Evolutionary conservation across 2,329 filamentous ascomycete species (phyloP).

Genomic region (Trichoderma asperellum): DNA sequence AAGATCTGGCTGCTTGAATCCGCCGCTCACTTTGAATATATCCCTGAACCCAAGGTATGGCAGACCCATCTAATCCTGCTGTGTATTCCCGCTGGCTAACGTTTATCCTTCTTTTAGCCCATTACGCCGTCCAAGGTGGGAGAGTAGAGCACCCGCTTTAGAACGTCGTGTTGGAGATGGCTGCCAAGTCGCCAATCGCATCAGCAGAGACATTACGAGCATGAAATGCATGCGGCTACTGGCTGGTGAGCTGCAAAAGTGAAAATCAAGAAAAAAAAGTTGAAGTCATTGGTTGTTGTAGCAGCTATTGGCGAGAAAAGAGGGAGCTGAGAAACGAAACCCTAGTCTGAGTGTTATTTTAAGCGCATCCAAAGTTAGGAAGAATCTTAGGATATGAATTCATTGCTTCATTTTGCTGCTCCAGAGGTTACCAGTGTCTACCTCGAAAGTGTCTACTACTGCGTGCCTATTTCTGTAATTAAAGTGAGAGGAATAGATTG

Average conservation of each 20-base stretch:
- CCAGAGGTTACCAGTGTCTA: background rate
- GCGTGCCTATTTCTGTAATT: too few relatives aligned
- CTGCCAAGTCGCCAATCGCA: conserved; percentile 33
- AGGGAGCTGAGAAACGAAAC: background rate
- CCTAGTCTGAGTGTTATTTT: background rate
- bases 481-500: too few relatives aligned
- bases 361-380: background rate
- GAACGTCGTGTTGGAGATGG: conserved; percentile 42
- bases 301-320: background rate
- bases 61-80: too few relatives aligned
- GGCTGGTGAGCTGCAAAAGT: conserved; percentile 3
- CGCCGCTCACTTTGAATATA: conserved; percentile 57
- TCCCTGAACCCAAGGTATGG: conserved; percentile 47
- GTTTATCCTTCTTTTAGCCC: conserved; percentile 39
- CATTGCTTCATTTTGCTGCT: background rate
- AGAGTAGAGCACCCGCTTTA: conserved; percentile 47
- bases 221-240: background rate
- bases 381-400: background rate
- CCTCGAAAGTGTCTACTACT: too few relatives aligned
- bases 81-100: background rate
- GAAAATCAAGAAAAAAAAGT: background rate
- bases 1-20: conserved; percentile 51
- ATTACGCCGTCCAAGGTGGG: conserved; percentile 47
- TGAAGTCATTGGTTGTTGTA: background rate
- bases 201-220: conserved; percentile 3